A percentile compares a stretch with the other conserved stretches of the same genome.
Conservation (phyloP, 2,329 filamentous ascomycete genomes). For the Aspergillaceae sp. region DNA sequence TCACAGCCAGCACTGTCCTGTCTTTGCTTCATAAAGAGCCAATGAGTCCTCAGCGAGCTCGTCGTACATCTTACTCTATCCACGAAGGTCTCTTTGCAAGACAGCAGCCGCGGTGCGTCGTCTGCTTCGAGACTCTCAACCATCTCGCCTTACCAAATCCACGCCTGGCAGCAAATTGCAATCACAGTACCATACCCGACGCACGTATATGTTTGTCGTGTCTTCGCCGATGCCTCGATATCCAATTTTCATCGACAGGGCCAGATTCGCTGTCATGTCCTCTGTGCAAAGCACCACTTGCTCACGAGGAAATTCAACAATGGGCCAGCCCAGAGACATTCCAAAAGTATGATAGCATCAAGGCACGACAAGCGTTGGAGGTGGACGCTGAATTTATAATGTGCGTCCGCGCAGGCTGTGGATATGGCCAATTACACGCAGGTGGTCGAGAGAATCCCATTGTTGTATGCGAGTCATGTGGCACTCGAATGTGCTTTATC, state of each 20-base stretch:
- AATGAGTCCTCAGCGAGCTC: neutral
- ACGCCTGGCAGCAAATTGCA: conserved; percentile 8
- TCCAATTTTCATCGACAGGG: conserved; percentile 7
- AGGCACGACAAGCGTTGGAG: conserved; percentile 9
- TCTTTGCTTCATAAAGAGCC: conserved; percentile 10
- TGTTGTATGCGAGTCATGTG: conserved; percentile 10
- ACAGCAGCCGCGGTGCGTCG: conserved; percentile 4
- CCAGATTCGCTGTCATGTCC: conserved; percentile 6
- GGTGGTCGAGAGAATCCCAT: conserved; percentile 10
- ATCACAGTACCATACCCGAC: conserved; percentile 6
- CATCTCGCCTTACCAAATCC: conserved; percentile 5
- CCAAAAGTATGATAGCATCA: conserved; percentile 7
- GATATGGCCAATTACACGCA: conserved; percentile 12
- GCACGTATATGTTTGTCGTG: conserved; percentile 9
- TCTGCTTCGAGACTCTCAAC: conserved; percentile 7
- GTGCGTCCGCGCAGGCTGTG: conserved; percentile 8
- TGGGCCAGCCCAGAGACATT: conserved; percentile 11
- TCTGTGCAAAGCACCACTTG: conserved; percentile 9
- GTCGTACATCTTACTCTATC: neutral
- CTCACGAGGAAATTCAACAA: conserved; percentile 7
- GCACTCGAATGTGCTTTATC: conserved; percentile 10
- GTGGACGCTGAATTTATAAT: conserved; percentile 10
- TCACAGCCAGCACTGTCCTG: conserved; percentile 10
- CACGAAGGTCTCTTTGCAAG: neutral
- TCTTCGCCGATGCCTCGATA: conserved; percentile 9